Conservation (phyloP, 352 stramenopile genomes). For the Pythium volutum region DNA sequence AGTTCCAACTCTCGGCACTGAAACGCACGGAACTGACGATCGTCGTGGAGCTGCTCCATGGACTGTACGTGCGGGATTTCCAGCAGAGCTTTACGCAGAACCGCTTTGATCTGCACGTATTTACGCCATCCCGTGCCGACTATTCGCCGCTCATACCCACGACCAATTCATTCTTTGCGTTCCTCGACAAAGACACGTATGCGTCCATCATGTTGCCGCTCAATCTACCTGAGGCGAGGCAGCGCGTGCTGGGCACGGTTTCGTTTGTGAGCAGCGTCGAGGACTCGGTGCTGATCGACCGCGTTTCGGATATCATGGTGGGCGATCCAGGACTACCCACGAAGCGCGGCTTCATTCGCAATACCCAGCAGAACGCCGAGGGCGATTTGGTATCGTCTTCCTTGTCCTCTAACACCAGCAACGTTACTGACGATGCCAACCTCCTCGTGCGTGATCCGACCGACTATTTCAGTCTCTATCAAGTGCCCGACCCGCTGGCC, state of each 20-base stretch:
- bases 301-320: constrained; percentile 90
- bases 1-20: constrained; percentile 88
- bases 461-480: constrained; percentile 59
- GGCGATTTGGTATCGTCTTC: constrained; percentile 22
- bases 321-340: constrained; percentile 70
- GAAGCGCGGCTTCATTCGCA: constrained; percentile 54
- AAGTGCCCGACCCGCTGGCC: constrained; percentile 38
- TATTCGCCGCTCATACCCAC: constrained; percentile 56
- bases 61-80: constrained; percentile 93
- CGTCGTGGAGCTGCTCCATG: constrained; percentile 92
- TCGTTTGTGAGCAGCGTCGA: constrained; percentile 75
- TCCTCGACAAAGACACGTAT: constrained; percentile 83
- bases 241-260: constrained; percentile 47
- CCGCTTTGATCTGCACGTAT: constrained; percentile 85
- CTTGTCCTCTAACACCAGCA: constrained; percentile 17
- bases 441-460: constrained; percentile 33
- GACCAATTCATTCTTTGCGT: constrained; percentile 70
- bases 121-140: constrained; percentile 81
- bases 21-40: constrained; percentile 85
- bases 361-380: constrained; percentile 59
- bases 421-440: constrained; percentile 13
- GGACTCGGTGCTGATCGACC: constrained; percentile 84
- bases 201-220: constrained; percentile 88
- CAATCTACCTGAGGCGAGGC: constrained; percentile 88
- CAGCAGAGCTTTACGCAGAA: constrained; percentile 65